Evolutionary conservation across 2,329 filamentous ascomycete species (phyloP), one percentile per base, ranked within the genome.

Genomic region (Colletotrichum sp.): DNA sequence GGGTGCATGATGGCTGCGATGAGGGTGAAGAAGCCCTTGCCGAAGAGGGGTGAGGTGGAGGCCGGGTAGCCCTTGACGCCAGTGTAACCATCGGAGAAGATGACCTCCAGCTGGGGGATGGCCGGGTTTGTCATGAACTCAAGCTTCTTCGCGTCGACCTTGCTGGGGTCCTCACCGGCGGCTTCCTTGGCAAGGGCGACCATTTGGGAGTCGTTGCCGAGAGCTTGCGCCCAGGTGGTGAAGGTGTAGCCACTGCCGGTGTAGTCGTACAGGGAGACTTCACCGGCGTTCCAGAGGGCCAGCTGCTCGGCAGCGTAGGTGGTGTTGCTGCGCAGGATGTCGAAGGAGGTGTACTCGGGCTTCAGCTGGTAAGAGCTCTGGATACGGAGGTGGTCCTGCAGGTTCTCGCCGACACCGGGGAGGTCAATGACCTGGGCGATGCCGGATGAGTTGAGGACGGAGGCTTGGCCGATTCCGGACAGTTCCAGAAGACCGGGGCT

Each of bases 401-500:
- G 79, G 28, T 84, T 84, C 18, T 83, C 80, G 1, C 83, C 92
- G 4, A 93, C 91, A 16, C 90, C 91, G 0, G 90, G 91, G 2
- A 90, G 85, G 78, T 93, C 87, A 1, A 86, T 82, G 26, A 91
- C 75, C 7, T 89, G 84, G 1, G 84, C 79, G 74, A 93, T 90
- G 12, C 84, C 81, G 67, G 88, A 85, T 5, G 83, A 82, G 10
- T 85, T 72, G 4, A 93, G 85, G 52, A 92, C 87, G 0, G 84
- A 80, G 9, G 78, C 78, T 1, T 88, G 87, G 3, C 91, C 91
- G 32, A 93, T 85, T 32, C 91, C 91, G 18, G 87, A 90, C 2
- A 91, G 85, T 79, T 91, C 90, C 6, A 93, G 86, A 2, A 93
- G 81, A 48, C 91, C 88, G 2, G 90, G 90, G 1, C 89, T 89